Base-by-base conservation (phyloP, 208 protist species). In the Crithidia fasciculata region DNA sequence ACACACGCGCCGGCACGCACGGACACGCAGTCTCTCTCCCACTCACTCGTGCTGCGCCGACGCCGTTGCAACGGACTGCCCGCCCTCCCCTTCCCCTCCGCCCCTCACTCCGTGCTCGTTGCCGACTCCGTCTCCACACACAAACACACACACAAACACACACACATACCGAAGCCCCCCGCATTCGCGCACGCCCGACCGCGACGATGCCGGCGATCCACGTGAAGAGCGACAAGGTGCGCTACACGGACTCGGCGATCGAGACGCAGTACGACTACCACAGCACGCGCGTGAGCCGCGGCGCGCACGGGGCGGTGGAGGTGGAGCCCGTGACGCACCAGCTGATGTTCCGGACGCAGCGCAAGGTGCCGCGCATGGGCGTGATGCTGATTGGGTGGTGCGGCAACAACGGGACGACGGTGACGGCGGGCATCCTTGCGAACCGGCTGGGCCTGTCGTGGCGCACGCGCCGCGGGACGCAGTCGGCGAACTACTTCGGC, bases 371-470 rank as follows among this genome's bases (percentile, higher is more conserved):
- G 40, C 83, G 88, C 19, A 60, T 91, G 40, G 98, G 98, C 62
- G 57, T 98, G 37, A 98, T 99, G 96, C 72, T 99, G 53, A 91
- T 99, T 61, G 99, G 99, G 69, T 95, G 91, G 81, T 97, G 98
- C 74, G 99, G 99, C 74, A 99, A 99, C 93, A 99, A 99, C 91
- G 99, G 99, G 62, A 95, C 96, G n/a, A 99, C 98, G 2, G 77
- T 99, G 16, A 98, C 97, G 19, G 98, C 95, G n/a, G 94, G 93
- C 39, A 90, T 99, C 74, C 66, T 99, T 40, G 99, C 99, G 53
- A 99, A 99, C 88, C 82, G 96, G 66, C 81, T 89, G 61, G 80
- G 70, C 47, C 68, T 99, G 15, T 77, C 71, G 19, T 99, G 98
- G 99, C 76, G 94, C 43, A 99, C 97, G 9, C 95, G 97, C 59